These are phyloP conservation scores for Linum lewisii DNA, from an alignment of 345 rosid species.

Conservation along the genomic window DNA sequence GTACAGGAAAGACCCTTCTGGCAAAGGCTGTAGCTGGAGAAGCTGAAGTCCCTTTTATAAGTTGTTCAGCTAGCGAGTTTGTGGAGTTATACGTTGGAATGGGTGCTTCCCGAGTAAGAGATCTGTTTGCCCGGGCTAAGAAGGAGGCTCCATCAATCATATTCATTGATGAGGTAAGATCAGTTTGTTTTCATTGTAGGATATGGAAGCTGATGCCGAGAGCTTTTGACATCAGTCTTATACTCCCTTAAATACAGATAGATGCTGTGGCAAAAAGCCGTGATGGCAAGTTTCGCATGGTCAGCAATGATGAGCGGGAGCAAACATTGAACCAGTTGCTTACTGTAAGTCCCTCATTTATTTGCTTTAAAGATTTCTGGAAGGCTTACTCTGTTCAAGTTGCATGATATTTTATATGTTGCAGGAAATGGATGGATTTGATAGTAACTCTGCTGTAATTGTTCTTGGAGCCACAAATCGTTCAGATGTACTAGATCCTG, in stretches of 20 bases:
- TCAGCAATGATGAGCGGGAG: slow-evolving; percentile 89
- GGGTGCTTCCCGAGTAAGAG: slow-evolving; percentile 99
- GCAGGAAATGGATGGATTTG: slow-evolving; percentile 99
- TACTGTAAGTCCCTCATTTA: slow-evolving; percentile 41
- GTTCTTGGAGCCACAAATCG: slow-evolving; percentile 99
- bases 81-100: slow-evolving; percentile 92
- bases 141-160: slow-evolving; percentile 95
- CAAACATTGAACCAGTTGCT: slow-evolving; percentile 96
- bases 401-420: slow-evolving; percentile 15
- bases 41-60: slow-evolving; percentile 90
- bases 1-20: slow-evolving; percentile 94
- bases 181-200: slow-evolving; percentile 1
- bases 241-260: slow-evolving; percentile 41
- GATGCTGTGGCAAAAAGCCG: slow-evolving; percentile 99
- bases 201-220: background rate
- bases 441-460: slow-evolving; percentile 85
- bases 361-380: slow-evolving; percentile 3
- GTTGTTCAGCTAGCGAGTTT: slow-evolving; percentile 96
- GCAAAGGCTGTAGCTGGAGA: slow-evolving; percentile 98
- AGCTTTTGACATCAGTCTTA: slow-evolving; percentile 7
- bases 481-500: slow-evolving; percentile 91
- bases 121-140: slow-evolving; percentile 89
- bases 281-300: slow-evolving; percentile 85
- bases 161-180: slow-evolving; percentile 83
- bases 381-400: slow-evolving; percentile 1